These are phyloP conservation scores for Euptelea pleiosperma DNA, from an alignment of 164 flowering plant species.

Conservation along the genomic window DNA sequence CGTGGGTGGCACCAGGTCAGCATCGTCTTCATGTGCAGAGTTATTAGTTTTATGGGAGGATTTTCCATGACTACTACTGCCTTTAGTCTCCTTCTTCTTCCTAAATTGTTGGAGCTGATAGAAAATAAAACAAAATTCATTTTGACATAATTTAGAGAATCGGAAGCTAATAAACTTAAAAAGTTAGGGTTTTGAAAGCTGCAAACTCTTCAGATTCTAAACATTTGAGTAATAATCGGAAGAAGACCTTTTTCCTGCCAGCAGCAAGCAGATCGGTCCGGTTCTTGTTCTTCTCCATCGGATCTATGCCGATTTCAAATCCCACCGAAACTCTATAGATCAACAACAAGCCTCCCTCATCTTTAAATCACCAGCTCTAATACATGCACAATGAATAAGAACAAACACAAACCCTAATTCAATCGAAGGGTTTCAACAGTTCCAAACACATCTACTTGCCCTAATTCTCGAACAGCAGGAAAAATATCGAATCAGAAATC, in stretches of 20 bases:
- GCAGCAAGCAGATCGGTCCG: conserved; percentile 87
- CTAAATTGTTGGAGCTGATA: conserved; percentile 85
- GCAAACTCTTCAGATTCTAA: neutral
- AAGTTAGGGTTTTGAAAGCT: neutral
- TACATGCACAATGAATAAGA: neutral
- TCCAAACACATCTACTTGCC: too few relatives aligned
- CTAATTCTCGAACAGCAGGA: too few relatives aligned
- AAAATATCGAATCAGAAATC: neutral
- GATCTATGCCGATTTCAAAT: conserved; percentile 23
- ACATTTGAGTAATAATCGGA: neutral
- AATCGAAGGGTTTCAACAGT: neutral
- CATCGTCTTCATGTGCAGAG: conserved; percentile 38
- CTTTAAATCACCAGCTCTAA: conserved; percentile 17
- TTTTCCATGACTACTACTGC: conserved; percentile 48
- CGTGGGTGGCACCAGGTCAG: conserved; percentile 16
- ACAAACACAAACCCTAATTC: conserved; percentile 1
- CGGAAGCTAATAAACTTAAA: neutral
- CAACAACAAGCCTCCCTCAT: conserved; percentile 20
- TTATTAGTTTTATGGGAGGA: conserved; percentile 49
- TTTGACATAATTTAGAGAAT: neutral
- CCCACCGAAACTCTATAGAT: conserved; percentile 15
- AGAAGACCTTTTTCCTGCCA: conserved; percentile 72
- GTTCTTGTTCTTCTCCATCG: conserved; percentile 81
- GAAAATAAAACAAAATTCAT: neutral
- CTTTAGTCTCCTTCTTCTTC: conserved; percentile 75